A percentile compares a stretch with the other conserved stretches of the same genome.
phyloP scores from a whole-genome alignment of 805 yeast species.

The Dipodascopsis uninucleata region DNA sequence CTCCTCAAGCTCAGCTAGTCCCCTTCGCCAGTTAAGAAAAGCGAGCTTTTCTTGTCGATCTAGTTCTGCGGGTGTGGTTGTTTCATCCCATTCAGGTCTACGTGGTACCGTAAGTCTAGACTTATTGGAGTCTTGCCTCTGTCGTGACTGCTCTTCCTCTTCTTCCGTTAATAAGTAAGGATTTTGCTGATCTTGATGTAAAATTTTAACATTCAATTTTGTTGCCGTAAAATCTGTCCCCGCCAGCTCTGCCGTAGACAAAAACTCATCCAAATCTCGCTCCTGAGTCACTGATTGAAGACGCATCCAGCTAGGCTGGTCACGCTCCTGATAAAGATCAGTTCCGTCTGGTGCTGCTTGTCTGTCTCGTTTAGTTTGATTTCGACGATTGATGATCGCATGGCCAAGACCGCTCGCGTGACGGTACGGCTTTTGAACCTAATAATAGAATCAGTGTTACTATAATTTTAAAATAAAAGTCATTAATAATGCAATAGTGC shows the following conservation, averaged over 20 bases:
- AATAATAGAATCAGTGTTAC: not conserved
- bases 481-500: not conserved
- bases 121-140: constrained; percentile 52
- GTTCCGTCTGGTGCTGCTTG: constrained; percentile 12
- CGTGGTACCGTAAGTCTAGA: constrained; percentile 81
- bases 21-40: constrained; percentile 91
- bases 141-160: constrained; percentile 52
- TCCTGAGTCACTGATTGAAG: constrained; percentile 93
- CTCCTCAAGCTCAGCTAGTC: constrained; percentile 79
- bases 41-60: constrained; percentile 87
- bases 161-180: constrained; percentile 63
- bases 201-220: constrained; percentile 75
- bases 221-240: constrained; percentile 96
- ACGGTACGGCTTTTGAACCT: constrained; percentile 22
- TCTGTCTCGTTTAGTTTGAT: constrained; percentile 11
- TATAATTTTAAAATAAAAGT: not conserved
- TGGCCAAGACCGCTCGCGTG: constrained; percentile 26
- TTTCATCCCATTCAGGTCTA: constrained; percentile 79
- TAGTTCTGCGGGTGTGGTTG: constrained; percentile 68
- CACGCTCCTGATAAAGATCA: constrained; percentile 2
- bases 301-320: constrained; percentile 77
- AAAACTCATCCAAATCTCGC: constrained; percentile 86
- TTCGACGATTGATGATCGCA: constrained; percentile 23
- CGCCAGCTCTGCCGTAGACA: constrained; percentile 91
- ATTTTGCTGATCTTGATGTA: constrained; percentile 56